Evolutionary conservation across 2,329 filamentous ascomycete species (phyloP), one percentile per base, ranked within the genome.

Genomic region (Cercospora canescens): DNA sequence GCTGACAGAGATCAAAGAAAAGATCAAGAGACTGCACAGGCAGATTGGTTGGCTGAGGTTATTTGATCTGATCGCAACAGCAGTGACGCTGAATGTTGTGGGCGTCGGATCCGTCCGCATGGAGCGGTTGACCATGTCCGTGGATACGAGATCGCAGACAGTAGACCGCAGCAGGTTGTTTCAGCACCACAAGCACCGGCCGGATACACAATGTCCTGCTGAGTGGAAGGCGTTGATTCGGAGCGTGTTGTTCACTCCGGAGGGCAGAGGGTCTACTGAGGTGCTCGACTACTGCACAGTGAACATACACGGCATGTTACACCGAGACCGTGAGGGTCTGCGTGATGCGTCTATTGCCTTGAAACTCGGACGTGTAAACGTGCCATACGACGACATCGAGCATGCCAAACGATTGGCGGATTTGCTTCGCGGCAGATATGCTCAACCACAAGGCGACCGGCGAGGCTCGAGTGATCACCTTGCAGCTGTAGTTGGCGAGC

Each of bases 181-280:
- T 79, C 90, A 94, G 72, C 92, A 93, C 75, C 86, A 90, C 78
- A 88, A 89, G 75, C 84, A 88, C 70, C 84, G 87, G 70, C 84
- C 84, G 50, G 83, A 85, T 30, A 82, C 88, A 58, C 88, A 91
- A 72, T 85, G 87, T 55, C 93, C 95, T 41, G 94, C 94, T 1
- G 96, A 99, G 82, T 99, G 96, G 94, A 94, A 96, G 69, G 86
- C 96, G 73, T 91, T 91, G 7, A 80, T 94, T 60, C 88, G 92
- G 67, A 97, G 94, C 78, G 86, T 98, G 55, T 83, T 98, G 6
- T 96, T 99, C 74, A 96, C 92, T 0, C 88, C 93, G 1, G 89
- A 96, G 64, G 93, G 93, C 35, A 86, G 86, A 62, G 93, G 98
- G 65, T 90, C 93, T 1, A 88, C 92, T 64, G 94, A 99, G 78